These are phyloP conservation scores for Eucalyptus shirleyi DNA, from an alignment of 345 rosid genomes.

Conservation along the genomic window DNA sequence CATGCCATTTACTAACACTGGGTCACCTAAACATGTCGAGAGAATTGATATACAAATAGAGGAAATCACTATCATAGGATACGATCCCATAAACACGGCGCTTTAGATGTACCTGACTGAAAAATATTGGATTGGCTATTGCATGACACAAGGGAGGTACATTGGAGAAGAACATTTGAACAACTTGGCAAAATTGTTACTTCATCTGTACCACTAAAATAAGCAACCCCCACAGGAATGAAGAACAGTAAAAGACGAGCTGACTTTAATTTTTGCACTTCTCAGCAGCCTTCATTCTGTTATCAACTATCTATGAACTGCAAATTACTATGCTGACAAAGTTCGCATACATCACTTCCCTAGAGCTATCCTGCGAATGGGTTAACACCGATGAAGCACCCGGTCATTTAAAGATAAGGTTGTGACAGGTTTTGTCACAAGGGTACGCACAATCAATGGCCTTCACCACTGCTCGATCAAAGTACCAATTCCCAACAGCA, in stretches of 20 bases:
- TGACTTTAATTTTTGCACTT: neutral
- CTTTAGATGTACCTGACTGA: neutral
- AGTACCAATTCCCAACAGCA: constrained; percentile 96
- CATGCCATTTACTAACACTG: neutral
- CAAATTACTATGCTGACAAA: neutral
- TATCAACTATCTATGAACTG: neutral
- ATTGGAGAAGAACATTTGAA: neutral
- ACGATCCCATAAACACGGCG: neutral
- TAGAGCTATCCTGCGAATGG: neutral
- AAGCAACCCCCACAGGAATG: neutral
- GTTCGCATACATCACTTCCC: neutral
- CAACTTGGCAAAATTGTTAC: neutral
- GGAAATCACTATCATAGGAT: neutral
- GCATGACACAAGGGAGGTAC: neutral
- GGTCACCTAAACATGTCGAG: neutral
- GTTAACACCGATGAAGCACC: neutral
- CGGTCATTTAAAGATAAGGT: constrained; percentile 60
- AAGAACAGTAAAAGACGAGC: neutral
- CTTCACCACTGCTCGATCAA: constrained; percentile 52
- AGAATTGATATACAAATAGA: neutral
- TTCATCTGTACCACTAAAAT: neutral
- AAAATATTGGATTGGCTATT: neutral
- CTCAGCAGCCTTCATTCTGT: neutral
- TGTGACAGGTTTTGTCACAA: constrained; percentile 88
- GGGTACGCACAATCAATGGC: constrained; percentile 81